Evolutionary conservation across 2,329 filamentous ascomycete species (phyloP), one percentile per base, ranked within the genome.

Genomic region (Penicillium nordicum): DNA sequence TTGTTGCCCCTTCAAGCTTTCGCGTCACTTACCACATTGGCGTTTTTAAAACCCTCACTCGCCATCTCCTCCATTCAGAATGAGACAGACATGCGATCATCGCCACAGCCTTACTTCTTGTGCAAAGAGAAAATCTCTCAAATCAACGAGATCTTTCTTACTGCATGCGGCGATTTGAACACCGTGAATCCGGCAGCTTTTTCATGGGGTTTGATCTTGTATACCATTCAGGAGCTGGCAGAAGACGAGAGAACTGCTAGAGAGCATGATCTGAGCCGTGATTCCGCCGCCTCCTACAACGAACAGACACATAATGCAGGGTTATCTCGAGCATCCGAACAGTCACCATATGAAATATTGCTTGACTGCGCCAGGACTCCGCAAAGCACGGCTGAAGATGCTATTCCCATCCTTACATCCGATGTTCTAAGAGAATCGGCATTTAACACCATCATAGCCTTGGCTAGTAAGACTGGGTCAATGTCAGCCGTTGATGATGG

Each of bases 161-260:
- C 79, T 53, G 84, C 86, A 12, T 79, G 79, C 29, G 69, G 75
- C 21, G 81, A 81, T 16, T 79, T 84, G n/a, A 77, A 80, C 37
- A 84, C 84, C 36, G 88, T 89, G 21, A 85, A 84, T 53, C 90
- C 90, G 1, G 85, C 89, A 18, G 82, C 90, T 21, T 89, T 95
- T 63, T 84, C 89, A 3, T 97, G 92, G 92, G 85, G 87, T 4
- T 78, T 93, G 46, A 83, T 96, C 27, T 79, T 92, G 10, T 84
- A 88, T 66, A 81, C 83, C 27, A 84, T 94, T 76, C 84, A 85
- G 62, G 76, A 84, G 41, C 83, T 83, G 12, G 88, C 86, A 61
- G 52, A 50, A 29, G 4, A 10, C 18, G 25, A 3, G 7, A 50
- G 38, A 29, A 37, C 16, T 8, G 7, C 0, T 0, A 32, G 38